These are phyloP conservation scores for Scedosporium apiospermum DNA, from an alignment of 2,329 filamentous ascomycete species.

Conservation along the genomic window DNA sequence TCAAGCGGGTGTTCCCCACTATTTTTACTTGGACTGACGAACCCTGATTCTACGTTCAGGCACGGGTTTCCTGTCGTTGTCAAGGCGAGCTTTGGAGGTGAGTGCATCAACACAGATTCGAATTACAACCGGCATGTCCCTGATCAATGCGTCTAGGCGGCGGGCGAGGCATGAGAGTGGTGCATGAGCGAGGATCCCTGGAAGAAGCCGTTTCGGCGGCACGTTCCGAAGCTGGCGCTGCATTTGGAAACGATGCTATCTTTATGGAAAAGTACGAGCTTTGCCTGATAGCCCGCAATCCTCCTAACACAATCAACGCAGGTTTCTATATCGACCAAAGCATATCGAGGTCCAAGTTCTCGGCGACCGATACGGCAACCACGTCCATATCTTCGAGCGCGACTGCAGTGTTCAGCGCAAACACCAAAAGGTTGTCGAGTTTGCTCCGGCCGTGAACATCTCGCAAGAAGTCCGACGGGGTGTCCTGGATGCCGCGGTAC, in stretches of 20 bases:
- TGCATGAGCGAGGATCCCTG: slow-evolving; percentile 71
- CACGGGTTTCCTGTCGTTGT: slow-evolving; percentile 98
- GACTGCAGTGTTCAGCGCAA: slow-evolving; percentile 98
- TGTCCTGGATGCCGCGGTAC: slow-evolving; percentile 86
- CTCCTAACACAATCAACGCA: no score
- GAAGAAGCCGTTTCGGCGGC: slow-evolving; percentile 90
- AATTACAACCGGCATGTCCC: no score
- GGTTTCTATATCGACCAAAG: slow-evolving; percentile 97
- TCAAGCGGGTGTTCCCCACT: no score
- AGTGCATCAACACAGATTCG: slow-evolving; percentile 40
- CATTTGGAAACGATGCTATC: slow-evolving; percentile 96
- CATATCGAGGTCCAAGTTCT: slow-evolving; percentile 98
- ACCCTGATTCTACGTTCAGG: no score
- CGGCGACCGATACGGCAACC: slow-evolving; percentile 94
- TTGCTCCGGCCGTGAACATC: slow-evolving; percentile 92
- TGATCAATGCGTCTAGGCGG: no score
- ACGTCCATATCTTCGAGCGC: slow-evolving; percentile 97
- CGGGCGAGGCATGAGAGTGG: slow-evolving; percentile 89
- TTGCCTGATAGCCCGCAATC: no score
- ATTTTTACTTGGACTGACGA: no score
- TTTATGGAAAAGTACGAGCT: slow-evolving; percentile 64
- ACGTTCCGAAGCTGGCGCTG: slow-evolving; percentile 92
- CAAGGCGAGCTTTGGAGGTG: slow-evolving; percentile 96
- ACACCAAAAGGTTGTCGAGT: slow-evolving; percentile 98
- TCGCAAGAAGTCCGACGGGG: slow-evolving; percentile 73